phyloP scores from a whole-genome alignment of 495 filamentous ascomycete genomes.

The Sordaria brevicollis region DNA sequence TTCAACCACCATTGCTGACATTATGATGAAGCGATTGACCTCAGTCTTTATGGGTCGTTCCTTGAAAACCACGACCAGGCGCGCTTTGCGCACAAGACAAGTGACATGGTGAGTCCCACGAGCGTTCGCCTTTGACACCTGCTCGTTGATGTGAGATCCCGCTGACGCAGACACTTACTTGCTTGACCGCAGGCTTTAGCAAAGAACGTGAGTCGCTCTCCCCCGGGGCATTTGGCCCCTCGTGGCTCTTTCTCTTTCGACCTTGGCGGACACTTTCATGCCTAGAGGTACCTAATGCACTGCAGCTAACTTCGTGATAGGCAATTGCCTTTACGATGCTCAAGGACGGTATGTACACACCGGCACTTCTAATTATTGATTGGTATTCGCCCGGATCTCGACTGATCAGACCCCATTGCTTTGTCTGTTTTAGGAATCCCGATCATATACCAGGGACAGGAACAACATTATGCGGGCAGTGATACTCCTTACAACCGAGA shows the following conservation, averaged over 20 bases:
- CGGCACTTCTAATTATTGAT: conserved; percentile 7
- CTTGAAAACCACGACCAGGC: conserved; percentile 71
- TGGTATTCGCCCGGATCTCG: neutral
- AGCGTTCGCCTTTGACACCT: neutral
- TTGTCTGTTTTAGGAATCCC: conserved; percentile 22
- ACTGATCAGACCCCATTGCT: neutral
- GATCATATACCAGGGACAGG: conserved; percentile 49
- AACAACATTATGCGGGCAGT: conserved; percentile 55
- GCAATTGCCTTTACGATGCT: conserved; percentile 64
- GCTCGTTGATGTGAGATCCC: neutral
- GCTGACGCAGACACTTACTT: neutral
- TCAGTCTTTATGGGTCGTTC: conserved; percentile 61
- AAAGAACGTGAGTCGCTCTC: conserved; percentile 14
- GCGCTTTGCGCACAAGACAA: conserved; percentile 50
- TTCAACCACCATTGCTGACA: neutral
- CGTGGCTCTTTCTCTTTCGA: neutral
- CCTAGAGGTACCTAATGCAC: neutral
- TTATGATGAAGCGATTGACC: conserved; percentile 39
- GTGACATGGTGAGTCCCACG: conserved; percentile 29
- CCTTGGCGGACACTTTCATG: neutral
- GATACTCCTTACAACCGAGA: conserved; percentile 58
- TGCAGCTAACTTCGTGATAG: conserved; percentile 41
- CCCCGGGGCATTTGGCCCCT: conserved; percentile 8
- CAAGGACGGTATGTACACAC: conserved; percentile 31
- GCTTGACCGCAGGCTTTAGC: conserved; percentile 4